These are phyloP conservation scores for Oropetium thomaeum DNA, from an alignment of 176 grass and related monocot species.

Conservation along the genomic window DNA sequence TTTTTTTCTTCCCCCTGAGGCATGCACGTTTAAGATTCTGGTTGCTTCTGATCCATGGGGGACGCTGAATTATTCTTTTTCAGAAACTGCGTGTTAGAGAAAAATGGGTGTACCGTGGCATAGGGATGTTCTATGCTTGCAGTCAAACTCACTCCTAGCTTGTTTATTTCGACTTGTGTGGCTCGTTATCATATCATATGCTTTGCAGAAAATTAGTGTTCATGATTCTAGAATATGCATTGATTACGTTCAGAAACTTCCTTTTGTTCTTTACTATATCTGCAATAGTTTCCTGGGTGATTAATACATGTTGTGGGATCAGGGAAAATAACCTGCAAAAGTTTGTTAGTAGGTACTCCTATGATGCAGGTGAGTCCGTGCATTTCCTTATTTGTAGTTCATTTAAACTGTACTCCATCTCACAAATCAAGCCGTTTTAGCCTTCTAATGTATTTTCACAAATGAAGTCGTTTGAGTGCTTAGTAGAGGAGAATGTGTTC, in stretches of 20 bases:
- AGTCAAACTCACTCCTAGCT: constrained; percentile 12
- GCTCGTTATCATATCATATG: neutral
- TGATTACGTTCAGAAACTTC: neutral
- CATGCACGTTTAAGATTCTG: constrained; percentile 8
- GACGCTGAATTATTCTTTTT: constrained; percentile 4
- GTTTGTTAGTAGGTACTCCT: neutral
- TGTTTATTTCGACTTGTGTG: neutral
- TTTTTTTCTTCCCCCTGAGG: neutral
- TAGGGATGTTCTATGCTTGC: constrained; percentile 9
- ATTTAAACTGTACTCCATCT: neutral
- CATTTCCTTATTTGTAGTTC: neutral
- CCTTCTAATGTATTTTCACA: too few species aligned
- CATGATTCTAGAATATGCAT: neutral
- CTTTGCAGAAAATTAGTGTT: constrained; percentile 7
- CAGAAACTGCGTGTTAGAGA: constrained; percentile 15
- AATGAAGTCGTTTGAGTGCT: too few species aligned
- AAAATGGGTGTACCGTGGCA: constrained; percentile 8
- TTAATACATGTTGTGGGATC: neutral
- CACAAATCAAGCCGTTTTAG: too few species aligned
- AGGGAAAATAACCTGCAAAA: neutral
- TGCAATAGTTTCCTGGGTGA: neutral
- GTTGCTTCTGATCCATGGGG: constrained; percentile 18
- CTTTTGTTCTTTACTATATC: neutral
- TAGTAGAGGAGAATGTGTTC: too few species aligned
- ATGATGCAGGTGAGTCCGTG: neutral